phyloP scores from a whole-genome alignment of 2,329 filamentous ascomycete genomes.

The Beauveria australis region DNA sequence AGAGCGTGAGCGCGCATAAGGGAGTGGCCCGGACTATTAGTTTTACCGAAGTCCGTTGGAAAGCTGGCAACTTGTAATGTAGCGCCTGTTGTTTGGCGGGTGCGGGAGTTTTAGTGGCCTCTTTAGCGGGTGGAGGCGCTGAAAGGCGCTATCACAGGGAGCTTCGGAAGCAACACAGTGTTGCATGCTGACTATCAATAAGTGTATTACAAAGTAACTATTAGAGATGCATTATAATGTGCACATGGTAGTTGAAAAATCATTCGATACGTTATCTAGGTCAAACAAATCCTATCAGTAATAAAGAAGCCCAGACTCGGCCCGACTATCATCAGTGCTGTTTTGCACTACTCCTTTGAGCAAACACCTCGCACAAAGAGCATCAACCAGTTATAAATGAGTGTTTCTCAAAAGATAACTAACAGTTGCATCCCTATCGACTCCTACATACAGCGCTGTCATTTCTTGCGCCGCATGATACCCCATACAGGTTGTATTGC shows the following conservation, averaged over 20 bases:
- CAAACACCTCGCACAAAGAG: not conserved
- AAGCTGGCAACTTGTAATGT: not conserved
- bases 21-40: conserved; percentile 7
- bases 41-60: conserved; percentile 15
- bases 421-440: not conserved
- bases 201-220: not conserved
- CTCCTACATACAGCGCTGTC: not conserved
- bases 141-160: not conserved
- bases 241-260: too few species aligned
- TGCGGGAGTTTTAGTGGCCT: not conserved
- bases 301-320: too few species aligned
- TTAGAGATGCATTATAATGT: not conserved
- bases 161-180: not conserved
- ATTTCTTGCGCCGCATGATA: not conserved
- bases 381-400: not conserved
- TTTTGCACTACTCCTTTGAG: not conserved
- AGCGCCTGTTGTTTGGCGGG: not conserved
- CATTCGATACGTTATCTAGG: too few species aligned
- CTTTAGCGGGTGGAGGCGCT: not conserved
- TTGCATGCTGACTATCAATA: not conserved
- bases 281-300: too few species aligned
- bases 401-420: too few species aligned
- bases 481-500: not conserved
- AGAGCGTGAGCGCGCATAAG: conserved; percentile 1
- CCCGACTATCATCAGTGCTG: not conserved